Evolutionary conservation across 129 eudicot species (phyloP), one percentile per base, ranked within the genome.

Genomic region (Flaveria brownii): DNA sequence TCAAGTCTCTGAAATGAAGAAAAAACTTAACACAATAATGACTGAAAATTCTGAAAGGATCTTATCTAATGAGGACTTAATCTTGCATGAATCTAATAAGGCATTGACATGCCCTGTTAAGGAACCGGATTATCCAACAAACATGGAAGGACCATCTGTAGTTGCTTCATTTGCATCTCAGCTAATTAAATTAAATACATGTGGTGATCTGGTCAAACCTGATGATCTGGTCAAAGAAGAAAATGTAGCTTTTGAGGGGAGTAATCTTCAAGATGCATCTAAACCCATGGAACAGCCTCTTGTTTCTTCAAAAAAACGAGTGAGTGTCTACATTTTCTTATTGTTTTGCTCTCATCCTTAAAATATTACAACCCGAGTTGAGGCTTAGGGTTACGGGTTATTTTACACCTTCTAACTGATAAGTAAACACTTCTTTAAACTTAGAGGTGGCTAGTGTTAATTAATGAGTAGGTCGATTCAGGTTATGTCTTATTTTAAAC

Each of bases 161-260:
- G 69, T 60, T 72, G 84, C 86, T 78, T 30, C 77, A 59, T 71
- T 85, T 74, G 87, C 86, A 82, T 86, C 88, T 71, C 90, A 86
- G 83, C 79, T 81, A n/a, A 80, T 74, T 18, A 74, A 80, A 68
- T 80, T 79, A 26, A 76, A 61, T 72, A 63, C 30, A 78, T 79
- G 83, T 18, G 79, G 46, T 52, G 84, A 77, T 17, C 30, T 80
- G 66, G 73, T 84, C 45, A 55, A 5, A 71, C 86, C 84, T 23
- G 83, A 84, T 54, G 82, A 72, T 15, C 42, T 80, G 70, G 70
- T 84, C 45, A 55, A 59, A 71, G 86, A 80, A 13, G 84, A 84
- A 81, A 80, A 78, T 78, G 87, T 70, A 73, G 82, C 43, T 67
- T 71, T 72, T 63, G 69, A 63, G 70, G 85, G 71, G 22, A 63